Evolutionary conservation across 2,329 filamentous ascomycete species (phyloP).

Genomic region (Colletotrichum lupini): DNA sequence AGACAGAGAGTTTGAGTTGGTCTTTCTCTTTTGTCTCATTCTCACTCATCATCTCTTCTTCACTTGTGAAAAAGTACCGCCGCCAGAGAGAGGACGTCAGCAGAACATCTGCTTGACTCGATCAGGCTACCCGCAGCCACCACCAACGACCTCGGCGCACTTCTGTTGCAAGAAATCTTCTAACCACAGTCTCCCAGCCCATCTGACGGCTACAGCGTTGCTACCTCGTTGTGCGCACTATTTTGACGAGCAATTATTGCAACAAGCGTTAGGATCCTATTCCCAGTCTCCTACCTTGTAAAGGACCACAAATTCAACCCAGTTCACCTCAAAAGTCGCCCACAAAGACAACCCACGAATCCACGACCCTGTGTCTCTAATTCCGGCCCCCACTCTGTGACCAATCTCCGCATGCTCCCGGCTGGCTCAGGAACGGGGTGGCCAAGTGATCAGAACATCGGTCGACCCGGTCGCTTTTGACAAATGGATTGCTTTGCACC

Average conservation of each 20-base stretch:
- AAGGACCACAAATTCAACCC: not conserved
- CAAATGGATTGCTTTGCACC: slow-evolving; percentile 12
- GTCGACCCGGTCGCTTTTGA: slow-evolving; percentile 20
- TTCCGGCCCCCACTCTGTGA: slow-evolving; percentile 1
- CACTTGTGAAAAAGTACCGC: not conserved
- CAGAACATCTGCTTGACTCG: not conserved
- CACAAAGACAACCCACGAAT: not conserved
- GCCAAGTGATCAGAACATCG: slow-evolving; percentile 28
- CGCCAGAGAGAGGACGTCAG: not conserved
- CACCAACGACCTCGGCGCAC: not conserved
- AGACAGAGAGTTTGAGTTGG: not conserved
- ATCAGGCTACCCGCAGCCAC: not conserved
- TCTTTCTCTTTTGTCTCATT: not conserved
- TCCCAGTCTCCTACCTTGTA: not conserved
- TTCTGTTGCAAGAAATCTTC: not conserved
- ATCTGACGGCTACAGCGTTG: not conserved
- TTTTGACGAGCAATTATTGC: not conserved
- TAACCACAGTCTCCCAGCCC: not conserved
- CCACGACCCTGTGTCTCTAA: not conserved
- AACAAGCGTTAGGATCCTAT: not conserved
- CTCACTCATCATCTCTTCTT: not conserved
- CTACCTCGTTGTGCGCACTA: not conserved
- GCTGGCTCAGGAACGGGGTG: slow-evolving; percentile 30
- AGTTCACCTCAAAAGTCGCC: not conserved
- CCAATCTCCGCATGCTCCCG: slow-evolving; percentile 26